Base-by-base conservation (phyloP, 2,329 filamentous ascomycete genomes). In the Exophiala viscosa region DNA sequence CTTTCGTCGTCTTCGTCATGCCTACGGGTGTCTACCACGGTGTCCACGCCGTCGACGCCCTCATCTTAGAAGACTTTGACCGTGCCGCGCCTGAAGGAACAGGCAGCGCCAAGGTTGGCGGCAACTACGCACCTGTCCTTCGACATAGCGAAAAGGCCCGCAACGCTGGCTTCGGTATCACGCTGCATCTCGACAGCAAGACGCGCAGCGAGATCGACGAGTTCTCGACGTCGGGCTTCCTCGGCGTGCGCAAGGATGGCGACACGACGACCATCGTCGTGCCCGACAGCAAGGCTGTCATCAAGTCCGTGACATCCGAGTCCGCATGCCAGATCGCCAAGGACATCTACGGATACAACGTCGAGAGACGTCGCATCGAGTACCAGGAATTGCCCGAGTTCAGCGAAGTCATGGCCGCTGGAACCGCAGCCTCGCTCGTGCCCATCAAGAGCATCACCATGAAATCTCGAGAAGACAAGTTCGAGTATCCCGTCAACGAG, bases 11-110 rank as follows among this genome's bases (percentile, higher is more conserved):
- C 20, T 97, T 87, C 66, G 91, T 95, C 9, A 79, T 96, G 68
- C 92, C 92, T 1, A 95, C 90, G 0, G 92, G 92, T 6, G 90
- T 96, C 13, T 97, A 96, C 54, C 92, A 97, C 71, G 92, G 93
- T 34, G 83, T 86, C 0, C 83, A 90, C 62, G 89, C 92, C 0
- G 90, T 96, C n/a, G 85, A 87, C 65, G 89, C 87, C 1, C 74
- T 96, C 48, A 87, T 97, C 54, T 78, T 97, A 2, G 92, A 97
- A 65, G 86, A 93, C 28, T 97, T 97, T 67, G 92, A 97, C 70
- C 88, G 92, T 28, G 83, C 91, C 0, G 92, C 92, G n/a, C 92
- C 93, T 1, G 83, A 90, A 64, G 92, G 92, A 1, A 95, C 88
- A 0, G 92, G 92, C 0, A 85, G 83, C 57, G 92, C 90, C n/a